phyloP scores from a whole-genome alignment of 2,329 filamentous ascomycete species.

The Xylariomycetidae sp. region DNA sequence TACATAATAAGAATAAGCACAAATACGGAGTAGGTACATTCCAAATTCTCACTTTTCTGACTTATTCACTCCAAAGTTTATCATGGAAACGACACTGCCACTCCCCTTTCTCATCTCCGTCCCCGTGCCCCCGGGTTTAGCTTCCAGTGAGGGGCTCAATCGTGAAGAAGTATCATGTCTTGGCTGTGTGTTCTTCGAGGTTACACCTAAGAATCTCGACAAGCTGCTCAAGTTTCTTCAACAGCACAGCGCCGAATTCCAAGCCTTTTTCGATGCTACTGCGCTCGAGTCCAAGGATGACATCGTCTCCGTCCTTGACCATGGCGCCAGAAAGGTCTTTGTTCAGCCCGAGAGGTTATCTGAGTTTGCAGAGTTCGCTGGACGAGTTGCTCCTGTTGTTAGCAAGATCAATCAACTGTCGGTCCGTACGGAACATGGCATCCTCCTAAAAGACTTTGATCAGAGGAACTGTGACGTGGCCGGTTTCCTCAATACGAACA shows the following conservation, averaged over 20 bases:
- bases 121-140: slow-evolving; percentile 44
- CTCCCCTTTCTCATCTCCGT: slow-evolving; percentile 60
- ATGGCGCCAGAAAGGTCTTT: slow-evolving; percentile 80
- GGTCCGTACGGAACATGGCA: slow-evolving; percentile 42
- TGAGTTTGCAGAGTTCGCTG: slow-evolving; percentile 50
- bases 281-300: slow-evolving; percentile 65
- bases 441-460: slow-evolving; percentile 51
- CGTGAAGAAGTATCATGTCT: slow-evolving; percentile 55
- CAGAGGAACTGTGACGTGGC: slow-evolving; percentile 34
- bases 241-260: slow-evolving; percentile 46
- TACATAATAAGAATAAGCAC: too few species aligned
- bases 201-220: slow-evolving; percentile 34
- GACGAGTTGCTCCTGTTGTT: slow-evolving; percentile 51
- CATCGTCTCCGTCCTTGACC: slow-evolving; percentile 75
- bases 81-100: slow-evolving; percentile 61
- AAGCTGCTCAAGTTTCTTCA: slow-evolving; percentile 43
- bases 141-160: slow-evolving; percentile 47
- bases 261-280: slow-evolving; percentile 74
- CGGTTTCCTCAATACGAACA: slow-evolving; percentile 40
- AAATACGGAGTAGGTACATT: too few species aligned
- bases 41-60: slow-evolving; percentile 1
- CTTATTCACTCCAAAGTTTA: slow-evolving; percentile 2
- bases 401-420: slow-evolving; percentile 39
- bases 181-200: slow-evolving; percentile 55
- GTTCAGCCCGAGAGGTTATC: slow-evolving; percentile 66